Evolutionary conservation across 164 flowering plant genomes (phyloP), one percentile per base, ranked within the genome.

Genomic region (Litsea cubeba): DNA sequence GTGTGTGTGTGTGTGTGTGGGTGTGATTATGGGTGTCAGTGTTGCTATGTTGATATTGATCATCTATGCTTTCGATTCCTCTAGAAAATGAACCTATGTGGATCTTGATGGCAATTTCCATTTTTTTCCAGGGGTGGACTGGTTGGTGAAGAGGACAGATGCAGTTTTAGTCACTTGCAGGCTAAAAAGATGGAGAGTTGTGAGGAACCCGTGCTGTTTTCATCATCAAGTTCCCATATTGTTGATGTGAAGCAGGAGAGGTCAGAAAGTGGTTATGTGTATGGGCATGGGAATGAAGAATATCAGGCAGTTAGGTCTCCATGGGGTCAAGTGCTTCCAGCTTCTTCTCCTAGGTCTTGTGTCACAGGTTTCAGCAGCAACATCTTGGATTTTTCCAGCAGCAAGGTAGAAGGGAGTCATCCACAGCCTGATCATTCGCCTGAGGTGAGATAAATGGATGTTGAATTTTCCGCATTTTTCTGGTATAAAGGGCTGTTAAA

Each of bases 281-380:
- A 80, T 81, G 77, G 82, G 18, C 86, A 82, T 70, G 82, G 77
- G 70, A 72, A 76, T 75, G 76, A 80, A 74, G 86, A 87, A 62
- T 84, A 84, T 73, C 87, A 83, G 24, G 76, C 82, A 23, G 62
- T 79, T 24, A 79, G 74, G 51, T 75, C 83, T 62, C 24, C 82
- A 71, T 87, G 89, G 91, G 75, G 86, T 72, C 89, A 77, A 40
- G 57, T 81, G 12, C 65, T 81, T 77, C 87, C 84, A 65, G 77
- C 72, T 75, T 87, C 89, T 12, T 82, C 97, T 64, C 86, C 95
- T 0, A 87, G 77, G 50, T 91, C 95, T 70, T 85, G 91, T 80
- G 85, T 87, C 40, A 87, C 91, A 3, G 89, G 84, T 77, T 82
- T 83, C 77, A 84, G 83, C 71, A 87, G 76, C 71, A 86, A 83